Evolutionary conservation across 2,329 filamentous ascomycete species (phyloP).

Genomic region (Furcasterigmium sp.): DNA sequence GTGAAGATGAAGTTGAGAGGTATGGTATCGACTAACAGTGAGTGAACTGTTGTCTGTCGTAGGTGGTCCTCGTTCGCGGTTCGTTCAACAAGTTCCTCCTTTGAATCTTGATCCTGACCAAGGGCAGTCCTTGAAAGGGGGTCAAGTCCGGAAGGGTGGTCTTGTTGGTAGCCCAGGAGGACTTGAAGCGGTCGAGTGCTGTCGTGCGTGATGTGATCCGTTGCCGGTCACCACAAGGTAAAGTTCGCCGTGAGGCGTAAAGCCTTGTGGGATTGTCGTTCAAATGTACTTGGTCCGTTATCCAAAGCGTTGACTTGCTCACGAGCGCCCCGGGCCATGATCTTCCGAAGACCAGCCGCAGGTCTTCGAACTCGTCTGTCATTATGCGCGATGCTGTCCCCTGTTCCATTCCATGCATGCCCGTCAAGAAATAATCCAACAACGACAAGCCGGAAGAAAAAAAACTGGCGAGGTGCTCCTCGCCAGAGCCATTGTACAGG

Average conservation of each 20-base stretch:
- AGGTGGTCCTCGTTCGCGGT: too few species aligned
- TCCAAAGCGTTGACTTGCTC: too few species aligned
- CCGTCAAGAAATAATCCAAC: background rate
- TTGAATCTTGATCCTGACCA: too few species aligned
- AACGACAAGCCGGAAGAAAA: background rate
- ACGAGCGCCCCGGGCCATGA: too few species aligned
- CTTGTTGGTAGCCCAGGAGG: too few species aligned
- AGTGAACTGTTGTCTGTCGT: background rate
- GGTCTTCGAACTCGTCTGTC: too few species aligned
- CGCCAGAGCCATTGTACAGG: background rate
- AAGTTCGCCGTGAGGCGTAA: background rate
- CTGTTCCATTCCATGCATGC: slow-evolving; percentile 1
- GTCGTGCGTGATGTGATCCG: background rate
- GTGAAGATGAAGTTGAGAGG: slow-evolving; percentile 7
- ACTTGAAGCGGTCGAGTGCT: background rate
- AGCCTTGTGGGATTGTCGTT: background rate
- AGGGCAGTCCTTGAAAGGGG: too few species aligned
- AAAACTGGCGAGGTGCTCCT: background rate
- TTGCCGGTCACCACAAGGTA: background rate
- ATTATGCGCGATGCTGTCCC: too few species aligned
- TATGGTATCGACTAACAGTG: background rate
- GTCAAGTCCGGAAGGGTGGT: too few species aligned
- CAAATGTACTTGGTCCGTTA: too few species aligned
- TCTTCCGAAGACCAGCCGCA: too few species aligned
- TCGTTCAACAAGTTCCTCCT: too few species aligned